Evolutionary conservation across 1,139 yeast genomes (phyloP), one percentile per base, ranked within the genome.

Genomic region (Arxiozyma bovina): DNA sequence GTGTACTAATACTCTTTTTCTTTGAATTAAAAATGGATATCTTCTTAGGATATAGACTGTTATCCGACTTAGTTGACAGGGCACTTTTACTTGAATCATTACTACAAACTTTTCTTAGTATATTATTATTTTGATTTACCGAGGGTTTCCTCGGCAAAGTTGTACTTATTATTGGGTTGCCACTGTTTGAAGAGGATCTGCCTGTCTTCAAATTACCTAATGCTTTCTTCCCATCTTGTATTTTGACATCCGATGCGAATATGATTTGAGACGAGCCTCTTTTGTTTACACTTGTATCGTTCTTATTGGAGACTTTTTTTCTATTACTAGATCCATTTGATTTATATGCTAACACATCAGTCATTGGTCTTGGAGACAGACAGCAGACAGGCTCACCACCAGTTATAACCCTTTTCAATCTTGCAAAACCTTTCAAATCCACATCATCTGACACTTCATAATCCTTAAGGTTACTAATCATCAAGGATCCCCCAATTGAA

Each of bases 351-450:
- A 30, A 46, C 25, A 55, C 62, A 48, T 63, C 65, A 15, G 61
- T 51, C 65, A 63, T 63, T 11, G 66, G 60, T 53, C 53, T 61
- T 21, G 46, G 41, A 22, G 40, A 34, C n/a, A 27, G 23, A 15
- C 17, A 23, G 40, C 12, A 44, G 5, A 44, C 21, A 15, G 58
- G 52, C 3, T 56, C 52, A 18, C 61, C 60, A n/a, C 71, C 71
- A 0, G 68, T 65, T n/a, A 67, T 54, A 1, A 64, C 61, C 23
- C 60, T 60, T 53, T 62, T 65, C 51, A 69, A 48, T 15, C 58
- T 55, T 4, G 54, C 48, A 42, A 65, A 58, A 4, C 58, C 61
- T 25, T 53, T 52, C 20, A 46, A 34, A 43, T 54, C 53, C n/a
- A 57, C 53, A 42, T 54, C 47, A 49, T 49, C 38, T 9, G 41